Base-by-base conservation (phyloP, 306 rosid species). In the Rubus idaeus region DNA sequence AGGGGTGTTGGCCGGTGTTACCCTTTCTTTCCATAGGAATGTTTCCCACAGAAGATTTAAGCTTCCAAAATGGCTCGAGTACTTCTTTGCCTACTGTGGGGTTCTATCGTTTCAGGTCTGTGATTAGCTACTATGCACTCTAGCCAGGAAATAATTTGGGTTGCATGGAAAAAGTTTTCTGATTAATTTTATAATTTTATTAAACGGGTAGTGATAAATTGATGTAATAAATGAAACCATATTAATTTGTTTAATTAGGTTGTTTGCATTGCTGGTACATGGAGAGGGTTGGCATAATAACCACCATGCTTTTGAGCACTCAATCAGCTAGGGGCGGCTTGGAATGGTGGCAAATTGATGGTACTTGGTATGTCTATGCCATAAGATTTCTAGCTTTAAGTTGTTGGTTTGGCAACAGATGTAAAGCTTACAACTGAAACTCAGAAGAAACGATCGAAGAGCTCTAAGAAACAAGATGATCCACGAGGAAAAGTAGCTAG, bases 231-330 rank as follows among this genome's bases (percentile, higher is more conserved):
- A 23, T 35, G 68, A 77, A 0, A 16, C 35, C 20, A 30, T 7
- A n/a, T 71, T 18, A 0, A 3, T 30, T 1, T 6, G 35, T 30
- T 30, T 30, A 30, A 30, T 40, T 40, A 68, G 72, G 98, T 91
- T 88, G 91, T 92, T 93, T 57, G 26, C 26, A 23, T 23, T 93
- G 79, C 87, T 93, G 75, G 89, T 95, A 68, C 91, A 89, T 85
- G 98, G 98, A 46, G 96, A 91, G 66, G 98, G 98, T 52, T 93
- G 97, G 97, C 98, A 93, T 74, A 93, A 93, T 75, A 93, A 89
- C 52, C 98, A 93, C 85, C 49, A 45, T 51, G 98, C 98, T 13
- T 93, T 93, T 73, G 97, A 93, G 83, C 85, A 69, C 80, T 93
- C 98, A 9, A 7, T 7, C 5, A 6, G 95, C 98, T 37, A 57